A percentile compares a stretch with the other conserved stretches of the same genome.
Evolutionary conservation across 2,329 filamentous ascomycete species (phyloP).

Genomic region (Ceratocystis diversiconidia): DNA sequence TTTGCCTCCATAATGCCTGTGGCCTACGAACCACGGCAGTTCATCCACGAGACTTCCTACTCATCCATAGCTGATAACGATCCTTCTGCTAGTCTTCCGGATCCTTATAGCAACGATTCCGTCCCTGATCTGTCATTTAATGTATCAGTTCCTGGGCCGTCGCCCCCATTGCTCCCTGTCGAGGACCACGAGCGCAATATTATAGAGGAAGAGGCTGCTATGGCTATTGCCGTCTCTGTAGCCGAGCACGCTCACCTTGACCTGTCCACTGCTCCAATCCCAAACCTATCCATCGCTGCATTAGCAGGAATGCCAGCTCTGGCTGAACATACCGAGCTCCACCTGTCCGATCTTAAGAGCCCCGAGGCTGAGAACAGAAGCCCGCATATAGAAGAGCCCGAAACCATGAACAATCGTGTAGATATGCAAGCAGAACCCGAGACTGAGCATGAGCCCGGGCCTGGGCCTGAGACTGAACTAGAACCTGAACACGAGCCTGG

Average conservation of each 20-base stretch:
- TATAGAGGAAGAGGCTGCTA: slow-evolving; percentile 13
- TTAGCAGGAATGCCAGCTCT: slow-evolving; percentile 14
- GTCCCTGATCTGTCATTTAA: slow-evolving; percentile 33
- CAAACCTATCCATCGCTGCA: slow-evolving; percentile 6
- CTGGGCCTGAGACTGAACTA: no score
- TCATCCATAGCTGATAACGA: slow-evolving; percentile 31
- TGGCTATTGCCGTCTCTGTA: slow-evolving; percentile 16
- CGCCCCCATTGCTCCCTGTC: slow-evolving; percentile 28
- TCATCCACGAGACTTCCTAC: slow-evolving; percentile 35
- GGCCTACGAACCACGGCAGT: slow-evolving; percentile 37
- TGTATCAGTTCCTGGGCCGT: slow-evolving; percentile 21
- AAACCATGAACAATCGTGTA: neutral
- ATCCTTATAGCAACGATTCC: slow-evolving; percentile 32
- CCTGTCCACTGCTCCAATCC: slow-evolving; percentile 15
- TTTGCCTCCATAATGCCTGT: slow-evolving; percentile 32
- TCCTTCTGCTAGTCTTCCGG: slow-evolving; percentile 23
- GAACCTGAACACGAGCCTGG: no score
- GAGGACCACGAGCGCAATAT: slow-evolving; percentile 21
- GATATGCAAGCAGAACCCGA: neutral
- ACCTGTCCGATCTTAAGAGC: slow-evolving; percentile 14
- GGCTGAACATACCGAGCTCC: slow-evolving; percentile 22
- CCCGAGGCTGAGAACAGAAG: slow-evolving; percentile 7
- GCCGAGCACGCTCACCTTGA: slow-evolving; percentile 15
- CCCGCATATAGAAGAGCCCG: slow-evolving; percentile 5
- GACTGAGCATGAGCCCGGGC: no score